Evolutionary conservation across 768 basidiomycete genomes (phyloP).

Genomic region (Pleurotus giganteus): DNA sequence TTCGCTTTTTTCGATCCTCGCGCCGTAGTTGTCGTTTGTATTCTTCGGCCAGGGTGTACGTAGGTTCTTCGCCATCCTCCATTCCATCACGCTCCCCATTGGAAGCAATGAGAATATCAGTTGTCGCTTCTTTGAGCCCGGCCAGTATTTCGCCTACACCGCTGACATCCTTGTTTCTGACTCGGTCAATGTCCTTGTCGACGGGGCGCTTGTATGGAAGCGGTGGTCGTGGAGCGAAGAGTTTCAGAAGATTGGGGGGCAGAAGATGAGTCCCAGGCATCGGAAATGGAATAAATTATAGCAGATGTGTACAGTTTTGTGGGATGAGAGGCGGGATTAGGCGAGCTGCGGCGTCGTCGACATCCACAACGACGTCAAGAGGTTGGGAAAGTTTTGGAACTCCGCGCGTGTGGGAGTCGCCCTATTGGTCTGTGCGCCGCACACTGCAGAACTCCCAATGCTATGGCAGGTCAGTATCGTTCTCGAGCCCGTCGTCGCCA

Average conservation of each 20-base stretch:
- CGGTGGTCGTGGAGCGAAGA: conserved; percentile 92
- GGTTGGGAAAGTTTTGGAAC: conserved; percentile 17
- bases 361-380: conserved; percentile 10
- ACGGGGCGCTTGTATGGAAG: conserved; percentile 85
- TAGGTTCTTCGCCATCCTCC: conserved; percentile 84
- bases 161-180: conserved; percentile 62
- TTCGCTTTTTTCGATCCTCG: conserved; percentile 77
- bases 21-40: conserved; percentile 73
- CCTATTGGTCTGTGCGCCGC: conserved; percentile 6
- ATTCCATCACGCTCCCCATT: conserved; percentile 61
- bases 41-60: conserved; percentile 81
- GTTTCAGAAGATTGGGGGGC: conserved; percentile 93
- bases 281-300: conserved; percentile 7
- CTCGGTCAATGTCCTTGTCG: conserved; percentile 77
- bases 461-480: conserved; percentile 3
- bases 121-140: conserved; percentile 74
- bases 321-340: background rate
- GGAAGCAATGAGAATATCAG: conserved; percentile 54
- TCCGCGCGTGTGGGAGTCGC: conserved; percentile 13
- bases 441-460: background rate
- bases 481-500: background rate
- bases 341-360: background rate
- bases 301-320: background rate
- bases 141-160: conserved; percentile 79
- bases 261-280: conserved; percentile 84